These are phyloP conservation scores for Tulasnella sp. DNA, from an alignment of 768 basidiomycete genomes.

Conservation along the genomic window DNA sequence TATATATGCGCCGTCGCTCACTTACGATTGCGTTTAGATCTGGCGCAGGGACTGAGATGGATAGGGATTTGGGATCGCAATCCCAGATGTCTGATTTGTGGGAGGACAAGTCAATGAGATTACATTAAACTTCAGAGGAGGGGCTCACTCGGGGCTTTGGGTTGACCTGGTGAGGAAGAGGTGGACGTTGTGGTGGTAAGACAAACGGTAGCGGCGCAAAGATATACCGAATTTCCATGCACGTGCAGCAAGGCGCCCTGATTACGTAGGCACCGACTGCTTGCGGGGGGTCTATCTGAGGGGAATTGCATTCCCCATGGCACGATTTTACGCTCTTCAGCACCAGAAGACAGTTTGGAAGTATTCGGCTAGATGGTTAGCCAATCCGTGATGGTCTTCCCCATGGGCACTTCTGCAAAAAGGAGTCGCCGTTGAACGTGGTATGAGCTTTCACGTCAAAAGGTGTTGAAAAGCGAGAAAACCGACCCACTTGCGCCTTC, in stretches of 20 bases:
- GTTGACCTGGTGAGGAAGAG: background rate
- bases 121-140: background rate
- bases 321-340: background rate
- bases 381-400: background rate
- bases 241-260: background rate
- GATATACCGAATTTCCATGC: background rate
- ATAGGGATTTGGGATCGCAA: background rate
- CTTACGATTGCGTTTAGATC: background rate
- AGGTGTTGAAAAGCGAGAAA: background rate
- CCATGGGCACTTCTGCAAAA: background rate
- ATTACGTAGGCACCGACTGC: background rate
- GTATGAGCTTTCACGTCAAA: background rate
- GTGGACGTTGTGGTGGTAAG: background rate
- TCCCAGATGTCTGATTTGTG: background rate
- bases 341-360: background rate
- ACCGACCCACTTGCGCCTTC: background rate
- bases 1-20: background rate
- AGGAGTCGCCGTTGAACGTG: background rate
- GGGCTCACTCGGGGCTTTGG: background rate
- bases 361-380: background rate
- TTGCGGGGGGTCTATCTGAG: background rate
- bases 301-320: background rate
- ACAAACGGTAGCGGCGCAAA: background rate
- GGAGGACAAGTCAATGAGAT: background rate
- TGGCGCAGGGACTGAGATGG: background rate